phyloP scores from a whole-genome alignment of 805 yeast genomes.

The Kazachstania viticola region DNA sequence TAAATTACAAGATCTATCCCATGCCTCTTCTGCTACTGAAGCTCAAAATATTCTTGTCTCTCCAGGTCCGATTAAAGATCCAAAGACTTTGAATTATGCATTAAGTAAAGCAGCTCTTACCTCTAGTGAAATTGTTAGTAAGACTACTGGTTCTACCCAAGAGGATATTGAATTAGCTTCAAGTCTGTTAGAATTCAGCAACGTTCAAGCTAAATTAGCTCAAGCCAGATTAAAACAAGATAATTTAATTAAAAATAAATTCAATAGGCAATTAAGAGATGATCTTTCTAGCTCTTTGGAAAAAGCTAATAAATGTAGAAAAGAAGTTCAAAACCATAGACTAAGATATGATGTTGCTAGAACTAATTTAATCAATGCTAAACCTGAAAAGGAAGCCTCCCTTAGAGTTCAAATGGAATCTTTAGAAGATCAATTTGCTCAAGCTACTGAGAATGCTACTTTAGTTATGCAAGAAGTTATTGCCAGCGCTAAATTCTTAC shows the following conservation, averaged over 20 bases:
- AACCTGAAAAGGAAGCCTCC: constrained; percentile 58
- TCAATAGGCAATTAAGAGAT: constrained; percentile 54
- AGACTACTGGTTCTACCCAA: constrained; percentile 6
- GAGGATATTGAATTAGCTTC: constrained; percentile 36
- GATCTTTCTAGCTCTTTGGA: constrained; percentile 49
- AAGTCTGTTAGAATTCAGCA: constrained; percentile 55
- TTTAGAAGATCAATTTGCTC: constrained; percentile 82
- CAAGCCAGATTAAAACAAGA: constrained; percentile 79
- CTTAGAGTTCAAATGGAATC: constrained; percentile 68
- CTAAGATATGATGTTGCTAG: constrained; percentile 72
- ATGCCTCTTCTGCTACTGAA: constrained; percentile 68
- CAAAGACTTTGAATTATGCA: constrained; percentile 78
- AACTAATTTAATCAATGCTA: constrained; percentile 36
- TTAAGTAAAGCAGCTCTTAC: constrained; percentile 61
- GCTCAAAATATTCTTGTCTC: constrained; percentile 59
- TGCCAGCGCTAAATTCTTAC: constrained; percentile 55
- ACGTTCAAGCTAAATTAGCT: constrained; percentile 63
- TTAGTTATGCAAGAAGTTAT: constrained; percentile 71
- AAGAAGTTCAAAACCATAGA: constrained; percentile 66
- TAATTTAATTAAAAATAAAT: constrained; percentile 53
- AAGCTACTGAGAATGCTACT: constrained; percentile 81
- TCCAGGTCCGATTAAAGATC: constrained; percentile 41
- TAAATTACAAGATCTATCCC: constrained; percentile 55
- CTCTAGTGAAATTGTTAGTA: constrained; percentile 24
- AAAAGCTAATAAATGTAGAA: constrained; percentile 58